Conservation (phyloP, 176 grass and related monocot genomes). For the Themeda triandra region DNA sequence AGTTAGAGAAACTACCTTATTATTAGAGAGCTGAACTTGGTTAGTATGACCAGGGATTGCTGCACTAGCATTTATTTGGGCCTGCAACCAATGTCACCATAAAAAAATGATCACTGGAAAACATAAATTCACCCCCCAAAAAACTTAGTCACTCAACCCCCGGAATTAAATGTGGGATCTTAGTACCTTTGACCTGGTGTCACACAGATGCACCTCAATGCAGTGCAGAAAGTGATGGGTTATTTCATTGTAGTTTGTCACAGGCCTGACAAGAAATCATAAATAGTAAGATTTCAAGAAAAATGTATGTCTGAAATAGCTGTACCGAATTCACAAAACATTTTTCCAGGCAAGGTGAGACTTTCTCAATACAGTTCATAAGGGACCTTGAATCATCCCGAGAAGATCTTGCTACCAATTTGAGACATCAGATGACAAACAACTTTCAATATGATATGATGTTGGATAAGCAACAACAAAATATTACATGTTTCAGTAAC, state of each 20-base stretch:
- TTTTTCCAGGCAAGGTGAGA: background rate
- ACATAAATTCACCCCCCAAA: background rate
- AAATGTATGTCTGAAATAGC: background rate
- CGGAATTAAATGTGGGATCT: background rate
- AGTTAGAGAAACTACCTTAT: constrained; percentile 19
- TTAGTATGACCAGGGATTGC: constrained; percentile 20
- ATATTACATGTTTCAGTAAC: constrained; percentile 11
- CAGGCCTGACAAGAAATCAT: constrained; percentile 48
- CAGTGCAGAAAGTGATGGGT: constrained; percentile 86
- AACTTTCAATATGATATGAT: background rate
- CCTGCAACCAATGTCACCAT: background rate
- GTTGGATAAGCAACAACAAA: background rate
- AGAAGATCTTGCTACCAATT: background rate
- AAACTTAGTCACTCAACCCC: background rate
- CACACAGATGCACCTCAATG: constrained; percentile 82
- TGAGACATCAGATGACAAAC: background rate
- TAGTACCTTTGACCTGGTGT: constrained; percentile 63
- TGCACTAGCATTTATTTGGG: constrained; percentile 29
- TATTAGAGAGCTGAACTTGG: constrained; percentile 29
- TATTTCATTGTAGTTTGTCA: constrained; percentile 79
- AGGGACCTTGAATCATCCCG: background rate
- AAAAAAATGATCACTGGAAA: constrained; percentile 6
- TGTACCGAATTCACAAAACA: background rate
- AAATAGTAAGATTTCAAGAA: constrained; percentile 10
- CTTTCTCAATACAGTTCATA: background rate